Percentiles rank a stretch among this genome's conserved stretches.
Evolutionary conservation across 1,284 basidiomycete genomes (phyloP).

Genomic region (Ustilago nuda): DNA sequence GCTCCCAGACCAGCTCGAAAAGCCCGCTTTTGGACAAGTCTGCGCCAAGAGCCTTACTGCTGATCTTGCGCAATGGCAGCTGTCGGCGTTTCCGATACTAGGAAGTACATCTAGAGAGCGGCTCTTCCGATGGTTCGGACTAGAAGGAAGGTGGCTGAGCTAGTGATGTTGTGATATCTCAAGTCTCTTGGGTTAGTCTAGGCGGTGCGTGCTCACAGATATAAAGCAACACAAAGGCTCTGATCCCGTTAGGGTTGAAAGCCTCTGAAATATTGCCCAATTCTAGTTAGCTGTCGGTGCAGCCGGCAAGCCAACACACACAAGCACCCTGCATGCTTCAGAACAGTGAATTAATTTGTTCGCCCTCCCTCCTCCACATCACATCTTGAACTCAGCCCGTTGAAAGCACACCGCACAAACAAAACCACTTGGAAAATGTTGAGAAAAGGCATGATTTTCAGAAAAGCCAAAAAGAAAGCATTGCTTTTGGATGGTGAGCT

Average conservation of each 20-base stretch:
- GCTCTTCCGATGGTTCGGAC: not conserved
- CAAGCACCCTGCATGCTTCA: constrained; percentile 24
- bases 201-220: not conserved
- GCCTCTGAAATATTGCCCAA: not conserved
- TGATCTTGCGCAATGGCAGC: not conserved
- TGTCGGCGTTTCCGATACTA: not conserved
- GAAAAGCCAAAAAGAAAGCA: not conserved
- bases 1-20: not conserved
- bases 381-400: not conserved
- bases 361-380: constrained; percentile 24
- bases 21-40: not conserved
- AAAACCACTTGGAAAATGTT: constrained; percentile 3
- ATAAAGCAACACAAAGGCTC: not conserved
- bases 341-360: not conserved
- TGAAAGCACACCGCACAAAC: not conserved
- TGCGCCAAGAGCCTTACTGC: not conserved
- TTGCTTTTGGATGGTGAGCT: constrained; percentile 3
- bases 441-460: constrained; percentile 2
- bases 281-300: constrained; percentile 6
- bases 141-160: constrained; percentile 8
- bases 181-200: not conserved
- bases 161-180: constrained; percentile 5
- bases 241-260: not conserved
- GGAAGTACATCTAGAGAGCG: not conserved
- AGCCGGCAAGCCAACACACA: constrained; percentile 5